phyloP scores from a whole-genome alignment of 208 protist genomes.

The Vickermania spadyakhi region DNA sequence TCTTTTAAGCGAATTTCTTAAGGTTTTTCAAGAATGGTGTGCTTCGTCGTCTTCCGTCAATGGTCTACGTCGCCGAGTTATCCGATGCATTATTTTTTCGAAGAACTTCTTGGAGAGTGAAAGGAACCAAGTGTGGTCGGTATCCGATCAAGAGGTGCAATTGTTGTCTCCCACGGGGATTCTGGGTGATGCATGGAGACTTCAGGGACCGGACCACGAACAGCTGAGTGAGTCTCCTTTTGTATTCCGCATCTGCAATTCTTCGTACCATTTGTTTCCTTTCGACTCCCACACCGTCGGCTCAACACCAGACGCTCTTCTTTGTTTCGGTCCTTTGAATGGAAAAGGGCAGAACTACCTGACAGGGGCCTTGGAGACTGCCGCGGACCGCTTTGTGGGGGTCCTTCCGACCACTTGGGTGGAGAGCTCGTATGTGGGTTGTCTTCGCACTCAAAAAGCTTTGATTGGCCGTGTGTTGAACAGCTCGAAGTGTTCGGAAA shows the following conservation, averaged over 20 bases:
- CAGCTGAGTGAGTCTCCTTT: slow-evolving; percentile 9
- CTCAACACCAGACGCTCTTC: slow-evolving; percentile 14
- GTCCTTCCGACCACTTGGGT: slow-evolving; percentile 31
- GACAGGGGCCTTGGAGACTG: slow-evolving; percentile 26
- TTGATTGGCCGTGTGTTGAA: slow-evolving; percentile 24
- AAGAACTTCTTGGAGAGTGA: slow-evolving; percentile 29
- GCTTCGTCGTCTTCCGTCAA: too few relatives aligned
- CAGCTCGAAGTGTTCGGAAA: slow-evolving; percentile 12
- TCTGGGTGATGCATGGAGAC: slow-evolving; percentile 31
- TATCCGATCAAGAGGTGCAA: slow-evolving; percentile 8
- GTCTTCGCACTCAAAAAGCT: slow-evolving; percentile 29
- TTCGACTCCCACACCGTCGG: background rate
- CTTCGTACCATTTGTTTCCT: slow-evolving; percentile 21
- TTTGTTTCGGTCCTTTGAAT: slow-evolving; percentile 25
- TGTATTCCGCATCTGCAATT: slow-evolving; percentile 13
- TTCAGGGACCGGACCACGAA: background rate
- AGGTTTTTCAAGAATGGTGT: too few relatives aligned
- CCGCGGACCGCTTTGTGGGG: slow-evolving; percentile 30
- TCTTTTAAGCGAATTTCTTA: background rate
- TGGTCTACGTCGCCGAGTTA: background rate
- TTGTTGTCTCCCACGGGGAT: slow-evolving; percentile 20
- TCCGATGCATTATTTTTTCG: slow-evolving; percentile 45
- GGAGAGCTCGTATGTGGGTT: slow-evolving; percentile 52
- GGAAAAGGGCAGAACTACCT: slow-evolving; percentile 58
- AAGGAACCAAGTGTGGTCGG: slow-evolving; percentile 49